These are phyloP conservation scores for Leucosporidium scottii DNA, from an alignment of 768 basidiomycete species.

Conservation along the genomic window DNA sequence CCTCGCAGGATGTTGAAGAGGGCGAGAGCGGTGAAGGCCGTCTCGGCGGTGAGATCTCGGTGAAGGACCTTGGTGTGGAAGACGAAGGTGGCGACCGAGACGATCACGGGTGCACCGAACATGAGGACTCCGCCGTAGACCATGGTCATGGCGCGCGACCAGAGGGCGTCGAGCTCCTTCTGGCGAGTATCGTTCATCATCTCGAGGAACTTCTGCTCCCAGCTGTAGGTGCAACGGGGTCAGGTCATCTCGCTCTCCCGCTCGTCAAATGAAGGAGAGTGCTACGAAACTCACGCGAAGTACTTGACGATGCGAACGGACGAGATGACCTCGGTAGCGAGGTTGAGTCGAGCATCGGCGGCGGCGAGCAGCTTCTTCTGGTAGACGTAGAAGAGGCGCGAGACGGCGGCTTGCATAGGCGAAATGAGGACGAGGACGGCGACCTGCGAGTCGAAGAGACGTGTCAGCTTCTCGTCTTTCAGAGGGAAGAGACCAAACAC, in stretches of 20 bases:
- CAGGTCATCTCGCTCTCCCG: too few relatives aligned
- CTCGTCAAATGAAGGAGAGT: too few relatives aligned
- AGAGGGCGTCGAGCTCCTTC: constrained; percentile 41
- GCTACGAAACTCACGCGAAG: constrained; percentile 36
- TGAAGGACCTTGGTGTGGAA: constrained; percentile 38
- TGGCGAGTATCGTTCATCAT: constrained; percentile 41
- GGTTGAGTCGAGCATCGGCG: constrained; percentile 44
- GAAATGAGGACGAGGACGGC: constrained; percentile 29
- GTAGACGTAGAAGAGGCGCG: constrained; percentile 33
- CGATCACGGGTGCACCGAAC: constrained; percentile 42
- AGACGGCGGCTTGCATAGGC: constrained; percentile 31
- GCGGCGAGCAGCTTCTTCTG: constrained; percentile 41
- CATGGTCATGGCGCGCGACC: constrained; percentile 23
- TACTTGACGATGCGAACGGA: constrained; percentile 46
- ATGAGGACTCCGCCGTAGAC: constrained; percentile 36
- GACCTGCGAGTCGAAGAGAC: constrained; percentile 7
- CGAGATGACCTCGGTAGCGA: constrained; percentile 45
- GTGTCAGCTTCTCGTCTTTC: too few relatives aligned
- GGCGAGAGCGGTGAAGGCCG: constrained; percentile 46
- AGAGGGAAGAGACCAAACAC: neutral
- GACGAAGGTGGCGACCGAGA: constrained; percentile 41
- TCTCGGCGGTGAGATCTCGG: constrained; percentile 42
- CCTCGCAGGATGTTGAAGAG: constrained; percentile 45
- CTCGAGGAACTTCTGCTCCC: constrained; percentile 44
- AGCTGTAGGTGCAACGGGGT: constrained; percentile 4